Percentiles rank a stretch among this genome's conserved stretches.
Evolutionary conservation across 2,329 filamentous ascomycete species (phyloP).

Genomic region (Fusarium musae): DNA sequence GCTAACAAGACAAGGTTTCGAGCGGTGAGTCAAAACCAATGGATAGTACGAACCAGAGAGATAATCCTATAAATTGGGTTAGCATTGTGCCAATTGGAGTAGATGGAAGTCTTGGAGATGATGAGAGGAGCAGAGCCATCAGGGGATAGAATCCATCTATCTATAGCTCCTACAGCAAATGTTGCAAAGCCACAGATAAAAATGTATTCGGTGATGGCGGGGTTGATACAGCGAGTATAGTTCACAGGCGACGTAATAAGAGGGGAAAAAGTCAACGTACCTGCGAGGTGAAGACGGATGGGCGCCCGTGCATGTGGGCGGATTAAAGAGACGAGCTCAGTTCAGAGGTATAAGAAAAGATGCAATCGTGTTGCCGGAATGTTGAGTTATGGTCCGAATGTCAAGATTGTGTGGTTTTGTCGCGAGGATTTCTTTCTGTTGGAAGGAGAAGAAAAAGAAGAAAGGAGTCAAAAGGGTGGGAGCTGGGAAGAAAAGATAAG

Average conservation of each 20-base stretch:
- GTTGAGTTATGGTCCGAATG: conserved; percentile 16
- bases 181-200: conserved; percentile 21
- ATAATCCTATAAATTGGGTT: conserved; percentile 71
- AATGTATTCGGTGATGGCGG: conserved; percentile 30
- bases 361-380: conserved; percentile 18
- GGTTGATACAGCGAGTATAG: conserved; percentile 17
- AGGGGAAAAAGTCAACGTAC: conserved; percentile 57
- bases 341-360: conserved; percentile 38
- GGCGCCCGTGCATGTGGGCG: conserved; percentile 88
- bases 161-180: background rate
- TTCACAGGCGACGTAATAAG: conserved; percentile 7
- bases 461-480: conserved; percentile 26
- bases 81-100: conserved; percentile 50
- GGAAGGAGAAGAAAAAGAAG: conserved; percentile 16
- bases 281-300: conserved; percentile 88
- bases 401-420: conserved; percentile 2
- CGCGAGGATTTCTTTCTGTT: conserved; percentile 36
- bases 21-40: conserved; percentile 56
- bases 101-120: conserved; percentile 5
- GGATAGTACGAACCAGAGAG: conserved; percentile 71
- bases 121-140: conserved; percentile 12
- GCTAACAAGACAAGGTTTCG: conserved; percentile 17
- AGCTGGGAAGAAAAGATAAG: conserved; percentile 31
- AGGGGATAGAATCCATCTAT: background rate
- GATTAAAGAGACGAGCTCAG: conserved; percentile 55